Evolutionary conservation across 495 filamentous ascomycete species (phyloP).

Genomic region (Penicillium ucsense): DNA sequence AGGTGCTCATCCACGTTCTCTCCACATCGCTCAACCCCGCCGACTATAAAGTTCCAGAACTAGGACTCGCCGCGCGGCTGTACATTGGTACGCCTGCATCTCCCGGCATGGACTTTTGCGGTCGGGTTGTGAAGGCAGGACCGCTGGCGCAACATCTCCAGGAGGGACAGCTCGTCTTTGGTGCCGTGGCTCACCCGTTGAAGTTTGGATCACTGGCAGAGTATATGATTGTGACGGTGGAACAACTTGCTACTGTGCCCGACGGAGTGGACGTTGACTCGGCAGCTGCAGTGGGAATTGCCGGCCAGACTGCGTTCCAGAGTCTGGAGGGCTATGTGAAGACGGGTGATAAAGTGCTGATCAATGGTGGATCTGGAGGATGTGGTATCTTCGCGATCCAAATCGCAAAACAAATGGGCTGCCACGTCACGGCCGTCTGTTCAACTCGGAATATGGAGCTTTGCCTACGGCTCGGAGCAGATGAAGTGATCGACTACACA

Average conservation of each 20-base stretch:
- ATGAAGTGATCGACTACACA: conserved; percentile 64
- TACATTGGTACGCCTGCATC: conserved; percentile 39
- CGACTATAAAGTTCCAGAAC: conserved; percentile 59
- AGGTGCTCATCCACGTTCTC: conserved; percentile 49
- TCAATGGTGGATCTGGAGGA: conserved; percentile 61
- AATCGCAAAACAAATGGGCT: conserved; percentile 55
- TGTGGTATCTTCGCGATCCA: conserved; percentile 54
- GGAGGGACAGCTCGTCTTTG: conserved; percentile 49
- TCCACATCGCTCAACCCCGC: conserved; percentile 53
- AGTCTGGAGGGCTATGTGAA: conserved; percentile 45
- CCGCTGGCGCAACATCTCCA: conserved; percentile 24
- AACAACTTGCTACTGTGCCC: conserved; percentile 29
- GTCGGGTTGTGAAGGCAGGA: conserved; percentile 41
- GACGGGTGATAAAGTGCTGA: conserved; percentile 48
- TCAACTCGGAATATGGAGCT: conserved; percentile 49
- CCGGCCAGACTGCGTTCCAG: conserved; percentile 52
- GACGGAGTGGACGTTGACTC: conserved; percentile 40
- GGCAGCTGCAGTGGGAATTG: conserved; percentile 44
- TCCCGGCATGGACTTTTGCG: conserved; percentile 56
- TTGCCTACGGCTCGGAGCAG: conserved; percentile 50
- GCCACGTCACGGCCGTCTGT: conserved; percentile 51
- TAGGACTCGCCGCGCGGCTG: conserved; percentile 31
- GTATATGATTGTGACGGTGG: conserved; percentile 30
- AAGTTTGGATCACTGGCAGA: conserved; percentile 46
- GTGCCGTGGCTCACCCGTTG: conserved; percentile 26